Conservation (phyloP, 768 basidiomycete genomes). For the Lactarius quietus region DNA sequence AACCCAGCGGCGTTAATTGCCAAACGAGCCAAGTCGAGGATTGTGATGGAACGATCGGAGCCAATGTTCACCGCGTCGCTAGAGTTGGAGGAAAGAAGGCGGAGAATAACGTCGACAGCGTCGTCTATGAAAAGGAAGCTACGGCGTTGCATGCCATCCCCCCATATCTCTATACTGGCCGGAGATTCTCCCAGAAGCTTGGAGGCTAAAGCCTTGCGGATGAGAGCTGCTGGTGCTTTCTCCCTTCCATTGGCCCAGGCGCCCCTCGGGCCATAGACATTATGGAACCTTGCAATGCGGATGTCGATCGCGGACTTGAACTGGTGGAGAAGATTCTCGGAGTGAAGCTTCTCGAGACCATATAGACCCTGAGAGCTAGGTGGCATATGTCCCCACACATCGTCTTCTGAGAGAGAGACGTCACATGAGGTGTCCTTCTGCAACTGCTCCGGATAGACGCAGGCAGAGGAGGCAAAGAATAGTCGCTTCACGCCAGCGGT, state of each 20-base stretch:
- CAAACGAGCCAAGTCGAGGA: conserved; percentile 41
- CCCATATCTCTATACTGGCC: conserved; percentile 51
- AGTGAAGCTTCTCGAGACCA: conserved; percentile 53
- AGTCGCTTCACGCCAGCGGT: conserved; percentile 41
- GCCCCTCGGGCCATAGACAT: conserved; percentile 53
- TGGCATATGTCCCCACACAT: conserved; percentile 39
- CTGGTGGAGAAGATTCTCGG: conserved; percentile 44
- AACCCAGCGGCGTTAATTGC: conserved; percentile 38
- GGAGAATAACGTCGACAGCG: conserved; percentile 48
- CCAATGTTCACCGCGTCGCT: conserved; percentile 47
- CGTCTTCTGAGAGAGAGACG: conserved; percentile 45
- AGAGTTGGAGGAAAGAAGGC: conserved; percentile 40
- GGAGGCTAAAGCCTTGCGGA: conserved; percentile 48
- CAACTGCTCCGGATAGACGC: conserved; percentile 49
- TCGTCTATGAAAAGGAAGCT: conserved; percentile 57
- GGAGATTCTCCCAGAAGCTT: conserved; percentile 24
- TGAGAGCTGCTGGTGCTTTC: conserved; percentile 54
- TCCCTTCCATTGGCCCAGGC: conserved; percentile 53
- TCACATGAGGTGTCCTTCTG: conserved; percentile 36
- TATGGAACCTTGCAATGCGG: conserved; percentile 54
- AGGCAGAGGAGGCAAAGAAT: conserved; percentile 57
- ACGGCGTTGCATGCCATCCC: conserved; percentile 48
- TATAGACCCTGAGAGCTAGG: conserved; percentile 54
- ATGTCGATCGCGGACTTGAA: conserved; percentile 36
- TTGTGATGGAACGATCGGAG: conserved; percentile 43